phyloP scores from a whole-genome alignment of 2,329 filamentous ascomycete genomes.

The Pestalotiopsis sp. region DNA sequence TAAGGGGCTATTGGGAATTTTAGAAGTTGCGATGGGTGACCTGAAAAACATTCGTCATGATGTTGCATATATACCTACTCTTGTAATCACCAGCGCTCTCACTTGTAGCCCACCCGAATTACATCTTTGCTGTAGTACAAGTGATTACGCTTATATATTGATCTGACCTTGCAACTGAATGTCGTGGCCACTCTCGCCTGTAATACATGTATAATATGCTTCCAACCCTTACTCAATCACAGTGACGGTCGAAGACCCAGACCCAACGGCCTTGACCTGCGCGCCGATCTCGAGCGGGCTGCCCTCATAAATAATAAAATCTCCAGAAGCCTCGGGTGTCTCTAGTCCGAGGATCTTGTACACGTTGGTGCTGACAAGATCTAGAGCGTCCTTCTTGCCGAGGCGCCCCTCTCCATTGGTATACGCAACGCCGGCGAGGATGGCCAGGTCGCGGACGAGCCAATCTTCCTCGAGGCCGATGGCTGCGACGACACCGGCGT shows the following conservation, averaged over 20 bases:
- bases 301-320: slow-evolving; percentile 67
- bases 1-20: neutral
- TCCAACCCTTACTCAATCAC: slow-evolving; percentile 32
- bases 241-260: slow-evolving; percentile 39
- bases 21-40: neutral
- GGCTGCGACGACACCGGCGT: slow-evolving; percentile 60
- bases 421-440: slow-evolving; percentile 62
- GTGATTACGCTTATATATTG: neutral
- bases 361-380: slow-evolving; percentile 58
- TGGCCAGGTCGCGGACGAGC: slow-evolving; percentile 60
- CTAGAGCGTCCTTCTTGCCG: slow-evolving; percentile 56
- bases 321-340: slow-evolving; percentile 29
- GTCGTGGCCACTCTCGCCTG: too few relatives aligned
- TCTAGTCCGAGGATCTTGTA: slow-evolving; percentile 58
- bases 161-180: neutral
- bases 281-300: slow-evolving; percentile 63
- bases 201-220: neutral
- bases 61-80: neutral
- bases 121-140: neutral
- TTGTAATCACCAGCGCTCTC: too few relatives aligned
- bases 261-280: slow-evolving; percentile 55
- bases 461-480: slow-evolving; percentile 65
- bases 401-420: slow-evolving; percentile 59
- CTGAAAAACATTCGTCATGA: neutral
- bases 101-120: too few relatives aligned